These are phyloP conservation scores for Ensete glaucum DNA, from an alignment of 176 grass and related monocot genomes.

Conservation along the genomic window DNA sequence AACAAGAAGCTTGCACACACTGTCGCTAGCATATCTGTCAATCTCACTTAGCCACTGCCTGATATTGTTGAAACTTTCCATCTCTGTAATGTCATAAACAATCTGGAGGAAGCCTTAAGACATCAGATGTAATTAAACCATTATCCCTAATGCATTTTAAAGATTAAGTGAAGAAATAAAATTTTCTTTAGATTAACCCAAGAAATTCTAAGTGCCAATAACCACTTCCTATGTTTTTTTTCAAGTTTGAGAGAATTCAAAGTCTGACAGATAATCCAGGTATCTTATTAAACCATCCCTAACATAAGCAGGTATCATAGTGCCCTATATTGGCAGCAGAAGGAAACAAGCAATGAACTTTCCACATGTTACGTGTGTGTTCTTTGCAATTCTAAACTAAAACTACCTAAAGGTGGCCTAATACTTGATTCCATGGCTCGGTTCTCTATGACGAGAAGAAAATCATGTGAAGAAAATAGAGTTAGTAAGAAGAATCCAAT, in stretches of 20 bases:
- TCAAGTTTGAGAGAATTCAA: not conserved
- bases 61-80: constrained; percentile 79
- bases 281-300: not conserved
- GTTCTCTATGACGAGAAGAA: not conserved
- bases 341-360: not conserved
- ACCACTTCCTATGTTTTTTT: too few species aligned
- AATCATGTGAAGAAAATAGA: not conserved
- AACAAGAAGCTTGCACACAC: constrained; percentile 71
- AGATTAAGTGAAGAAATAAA: too few species aligned
- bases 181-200: not conserved
- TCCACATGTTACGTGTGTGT: not conserved
- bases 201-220: not conserved
- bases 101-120: constrained; percentile 40
- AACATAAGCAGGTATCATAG: not conserved
- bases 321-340: not conserved
- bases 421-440: not conserved
- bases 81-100: constrained; percentile 86
- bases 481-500: not conserved
- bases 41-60: constrained; percentile 89
- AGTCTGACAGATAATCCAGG: not conserved
- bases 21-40: constrained; percentile 62
- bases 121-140: not conserved
- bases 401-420: not conserved
- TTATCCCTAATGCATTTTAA: not conserved
- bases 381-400: not conserved